These are phyloP conservation scores for Orychophragmus violaceus DNA, from an alignment of 345 rosid genomes.

Conservation along the genomic window DNA sequence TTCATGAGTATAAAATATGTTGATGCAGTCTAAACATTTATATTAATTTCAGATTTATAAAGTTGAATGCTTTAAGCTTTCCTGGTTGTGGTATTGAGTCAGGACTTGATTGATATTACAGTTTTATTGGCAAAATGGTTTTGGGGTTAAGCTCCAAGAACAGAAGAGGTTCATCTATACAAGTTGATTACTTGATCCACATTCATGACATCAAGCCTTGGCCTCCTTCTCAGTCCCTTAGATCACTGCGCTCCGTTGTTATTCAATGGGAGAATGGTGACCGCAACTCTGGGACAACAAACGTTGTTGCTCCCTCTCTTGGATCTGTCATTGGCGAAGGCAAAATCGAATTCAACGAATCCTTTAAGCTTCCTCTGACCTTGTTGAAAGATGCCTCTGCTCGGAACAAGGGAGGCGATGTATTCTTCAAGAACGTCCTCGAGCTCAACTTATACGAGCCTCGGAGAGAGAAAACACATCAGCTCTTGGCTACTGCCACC, in stretches of 20 bases:
- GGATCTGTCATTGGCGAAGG: constrained; percentile 78
- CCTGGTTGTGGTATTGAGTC: neutral
- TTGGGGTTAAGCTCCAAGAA: constrained; percentile 57
- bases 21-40: neutral
- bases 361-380: constrained; percentile 66
- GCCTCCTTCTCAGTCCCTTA: constrained; percentile 94
- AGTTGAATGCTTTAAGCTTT: neutral
- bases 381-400: constrained; percentile 50
- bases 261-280: constrained; percentile 92
- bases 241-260: constrained; percentile 72
- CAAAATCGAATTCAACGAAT: constrained; percentile 74
- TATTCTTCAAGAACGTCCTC: constrained; percentile 56
- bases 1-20: neutral
- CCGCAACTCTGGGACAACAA: constrained; percentile 63
- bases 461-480: constrained; percentile 73
- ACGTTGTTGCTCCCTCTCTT: constrained; percentile 55
- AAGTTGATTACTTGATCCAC: constrained; percentile 55
- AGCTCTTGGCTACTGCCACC: constrained; percentile 67
- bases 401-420: constrained; percentile 47
- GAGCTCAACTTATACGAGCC: constrained; percentile 83
- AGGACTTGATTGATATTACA: neutral
- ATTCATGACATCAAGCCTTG: constrained; percentile 88
- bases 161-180: constrained; percentile 46
- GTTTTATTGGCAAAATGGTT: constrained; percentile 44
- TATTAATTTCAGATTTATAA: neutral